phyloP scores from a whole-genome alignment of 2,329 filamentous ascomycete species.

The Coniochaeta sp. region DNA sequence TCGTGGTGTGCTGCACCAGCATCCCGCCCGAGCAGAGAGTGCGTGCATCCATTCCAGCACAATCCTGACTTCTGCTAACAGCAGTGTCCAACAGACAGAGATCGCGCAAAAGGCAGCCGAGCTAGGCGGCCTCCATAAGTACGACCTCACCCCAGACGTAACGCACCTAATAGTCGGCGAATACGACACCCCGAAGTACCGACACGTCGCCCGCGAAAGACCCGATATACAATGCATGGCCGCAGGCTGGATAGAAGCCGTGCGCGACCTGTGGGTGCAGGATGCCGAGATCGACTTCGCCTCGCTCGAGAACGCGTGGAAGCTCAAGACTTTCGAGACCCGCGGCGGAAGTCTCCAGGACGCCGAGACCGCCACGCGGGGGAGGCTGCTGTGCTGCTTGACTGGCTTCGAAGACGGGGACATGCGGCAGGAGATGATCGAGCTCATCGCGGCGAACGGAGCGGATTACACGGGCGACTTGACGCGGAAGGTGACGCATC shows the following conservation, averaged over 20 bases:
- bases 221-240: constrained; percentile 79
- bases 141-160: constrained; percentile 91
- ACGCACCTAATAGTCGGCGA: constrained; percentile 91
- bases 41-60: constrained; percentile 24
- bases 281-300: constrained; percentile 69
- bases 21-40: constrained; percentile 74
- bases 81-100: constrained; percentile 30
- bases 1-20: constrained; percentile 82
- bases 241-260: constrained; percentile 76
- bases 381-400: constrained; percentile 43
- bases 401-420: constrained; percentile 52
- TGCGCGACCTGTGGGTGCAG: constrained; percentile 72
- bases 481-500: constrained; percentile 77
- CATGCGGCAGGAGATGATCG: constrained; percentile 64
- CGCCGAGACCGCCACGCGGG: constrained; percentile 21
- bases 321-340: constrained; percentile 55
- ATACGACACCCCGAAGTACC: constrained; percentile 87
- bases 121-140: constrained; percentile 81
- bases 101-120: constrained; percentile 61
- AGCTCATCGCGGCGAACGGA: constrained; percentile 61
- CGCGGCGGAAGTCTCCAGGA: constrained; percentile 33
- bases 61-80: neutral
- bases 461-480: constrained; percentile 84
- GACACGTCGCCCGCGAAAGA: constrained; percentile 84
- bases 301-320: constrained; percentile 60